Evolutionary conservation across 2,329 filamentous ascomycete species (phyloP).

Genomic region (Trichoderma sp.): DNA sequence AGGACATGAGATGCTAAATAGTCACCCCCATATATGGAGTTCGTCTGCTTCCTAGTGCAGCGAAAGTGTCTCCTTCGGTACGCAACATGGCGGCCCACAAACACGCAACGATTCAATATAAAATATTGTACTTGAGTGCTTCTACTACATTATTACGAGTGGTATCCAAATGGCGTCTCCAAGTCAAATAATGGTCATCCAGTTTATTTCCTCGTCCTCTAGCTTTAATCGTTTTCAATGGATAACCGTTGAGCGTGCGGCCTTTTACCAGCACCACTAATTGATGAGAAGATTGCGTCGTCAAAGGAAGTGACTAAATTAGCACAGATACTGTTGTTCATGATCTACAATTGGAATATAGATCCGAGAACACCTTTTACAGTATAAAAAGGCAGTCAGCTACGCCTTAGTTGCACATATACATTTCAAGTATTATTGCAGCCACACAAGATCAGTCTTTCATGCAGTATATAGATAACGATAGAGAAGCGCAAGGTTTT

Average conservation of each 20-base stretch:
- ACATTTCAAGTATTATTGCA: neutral
- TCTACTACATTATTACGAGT: neutral
- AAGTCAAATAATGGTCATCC: neutral
- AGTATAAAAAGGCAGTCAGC: neutral
- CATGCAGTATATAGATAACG: neutral
- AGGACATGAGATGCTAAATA: no score
- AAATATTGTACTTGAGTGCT: neutral
- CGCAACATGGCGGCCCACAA: neutral
- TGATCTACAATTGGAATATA: neutral
- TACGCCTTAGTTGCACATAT: neutral
- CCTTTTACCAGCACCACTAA: no score
- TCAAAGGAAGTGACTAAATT: neutral
- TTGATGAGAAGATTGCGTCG: no score
- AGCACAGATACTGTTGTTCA: neutral
- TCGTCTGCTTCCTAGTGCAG: neutral
- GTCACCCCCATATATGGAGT: no score
- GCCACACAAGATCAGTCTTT: neutral
- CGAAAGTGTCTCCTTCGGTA: neutral
- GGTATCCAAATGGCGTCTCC: neutral
- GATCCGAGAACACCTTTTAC: neutral
- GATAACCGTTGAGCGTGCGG: no score
- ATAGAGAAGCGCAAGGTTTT: neutral
- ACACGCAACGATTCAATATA: neutral
- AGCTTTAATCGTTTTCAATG: neutral
- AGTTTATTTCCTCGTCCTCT: neutral